These are phyloP conservation scores for Panicum hallii DNA, from an alignment of 202 grass and related monocot genomes.

Conservation along the genomic window DNA sequence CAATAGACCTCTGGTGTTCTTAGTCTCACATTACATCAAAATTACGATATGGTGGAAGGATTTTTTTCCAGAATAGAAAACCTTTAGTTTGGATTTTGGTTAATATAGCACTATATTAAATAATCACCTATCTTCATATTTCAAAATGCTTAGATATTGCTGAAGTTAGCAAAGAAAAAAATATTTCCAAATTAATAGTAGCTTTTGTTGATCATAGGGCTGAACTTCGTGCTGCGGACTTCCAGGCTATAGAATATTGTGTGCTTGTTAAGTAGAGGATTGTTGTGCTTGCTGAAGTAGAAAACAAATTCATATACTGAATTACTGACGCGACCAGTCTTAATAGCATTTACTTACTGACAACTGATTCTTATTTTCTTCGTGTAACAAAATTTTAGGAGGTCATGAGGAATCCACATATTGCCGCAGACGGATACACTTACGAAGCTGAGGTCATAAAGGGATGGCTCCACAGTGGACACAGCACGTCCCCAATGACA, in stretches of 20 bases:
- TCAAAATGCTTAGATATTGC: neutral
- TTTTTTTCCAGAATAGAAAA: neutral
- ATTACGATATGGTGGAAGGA: neutral
- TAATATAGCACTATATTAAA: constrained; percentile 8
- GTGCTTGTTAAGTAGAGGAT: neutral
- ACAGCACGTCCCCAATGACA: constrained; percentile 79
- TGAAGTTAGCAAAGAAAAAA: neutral
- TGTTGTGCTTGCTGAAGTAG: constrained; percentile 9
- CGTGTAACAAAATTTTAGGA: constrained; percentile 57
- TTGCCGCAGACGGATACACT: constrained; percentile 80
- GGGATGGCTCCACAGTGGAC: constrained; percentile 74
- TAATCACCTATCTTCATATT: constrained; percentile 4
- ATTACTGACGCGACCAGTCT: neutral
- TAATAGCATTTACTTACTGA: neutral
- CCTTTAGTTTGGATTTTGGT: neutral
- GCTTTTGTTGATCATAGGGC: neutral
- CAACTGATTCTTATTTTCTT: neutral
- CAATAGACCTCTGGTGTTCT: neutral
- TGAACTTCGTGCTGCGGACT: neutral
- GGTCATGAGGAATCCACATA: constrained; percentile 77
- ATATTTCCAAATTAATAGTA: neutral
- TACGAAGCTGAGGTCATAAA: constrained; percentile 80
- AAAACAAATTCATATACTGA: neutral
- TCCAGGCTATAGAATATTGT: neutral
- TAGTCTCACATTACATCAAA: neutral